phyloP scores from a whole-genome alignment of 352 stramenopile species.

The Pythium brassicae region DNA sequence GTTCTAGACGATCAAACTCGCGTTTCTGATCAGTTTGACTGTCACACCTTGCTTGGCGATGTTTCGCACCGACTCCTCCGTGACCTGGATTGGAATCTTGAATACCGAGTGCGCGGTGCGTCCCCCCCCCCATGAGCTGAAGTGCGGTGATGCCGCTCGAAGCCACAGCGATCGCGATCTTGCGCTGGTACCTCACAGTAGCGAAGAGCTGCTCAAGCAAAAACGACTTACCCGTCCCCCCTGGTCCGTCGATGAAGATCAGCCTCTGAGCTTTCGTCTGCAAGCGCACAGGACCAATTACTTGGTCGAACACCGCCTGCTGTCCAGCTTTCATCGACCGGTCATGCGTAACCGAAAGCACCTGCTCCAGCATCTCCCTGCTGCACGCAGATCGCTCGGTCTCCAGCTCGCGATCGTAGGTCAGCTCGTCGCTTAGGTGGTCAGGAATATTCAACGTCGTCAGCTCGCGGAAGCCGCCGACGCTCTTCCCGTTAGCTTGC shows the following conservation, averaged over 20 bases:
- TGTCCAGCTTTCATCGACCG: background rate
- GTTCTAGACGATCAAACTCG: conserved; percentile 13
- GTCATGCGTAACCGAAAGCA: conserved; percentile 6
- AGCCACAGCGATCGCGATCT: conserved; percentile 19
- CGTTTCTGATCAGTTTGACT: conserved; percentile 8
- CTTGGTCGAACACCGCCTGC: background rate
- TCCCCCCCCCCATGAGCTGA: conserved; percentile 21
- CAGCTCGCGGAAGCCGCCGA: background rate
- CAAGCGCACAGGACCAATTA: background rate
- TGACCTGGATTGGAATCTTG: conserved; percentile 18
- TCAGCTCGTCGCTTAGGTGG: background rate
- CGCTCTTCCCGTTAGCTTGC: background rate
- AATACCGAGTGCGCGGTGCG: conserved; percentile 31
- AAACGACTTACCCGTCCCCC: conserved; percentile 29
- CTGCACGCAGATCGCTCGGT: conserved; percentile 8
- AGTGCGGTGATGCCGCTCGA: conserved; percentile 26
- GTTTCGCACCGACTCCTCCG: conserved; percentile 10
- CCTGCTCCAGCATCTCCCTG: conserved; percentile 12
- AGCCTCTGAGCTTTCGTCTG: conserved; percentile 5
- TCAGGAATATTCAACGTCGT: background rate
- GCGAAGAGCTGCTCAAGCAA: conserved; percentile 19
- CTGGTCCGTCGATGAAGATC: conserved; percentile 26
- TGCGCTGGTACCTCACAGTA: conserved; percentile 11
- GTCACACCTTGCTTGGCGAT: conserved; percentile 19
- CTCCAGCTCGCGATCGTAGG: background rate